These are phyloP conservation scores for Aspergillus sp. DNA, from an alignment of 2,329 filamentous ascomycete genomes.

Conservation along the genomic window DNA sequence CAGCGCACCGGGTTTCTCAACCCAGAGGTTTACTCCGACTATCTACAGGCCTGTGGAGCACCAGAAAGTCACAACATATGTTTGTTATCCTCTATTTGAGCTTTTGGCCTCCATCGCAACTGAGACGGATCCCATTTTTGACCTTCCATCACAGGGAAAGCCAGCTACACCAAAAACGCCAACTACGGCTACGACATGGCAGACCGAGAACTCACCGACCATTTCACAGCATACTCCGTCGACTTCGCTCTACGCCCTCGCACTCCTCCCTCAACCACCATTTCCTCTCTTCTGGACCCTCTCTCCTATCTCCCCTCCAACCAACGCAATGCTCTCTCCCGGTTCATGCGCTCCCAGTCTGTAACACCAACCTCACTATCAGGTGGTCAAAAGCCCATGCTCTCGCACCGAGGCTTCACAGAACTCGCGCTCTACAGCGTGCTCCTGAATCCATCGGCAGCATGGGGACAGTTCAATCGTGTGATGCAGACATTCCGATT, in stretches of 20 bases:
- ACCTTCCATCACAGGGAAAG: neutral
- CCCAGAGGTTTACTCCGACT: conserved; percentile 5
- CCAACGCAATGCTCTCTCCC: neutral
- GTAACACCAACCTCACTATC: neutral
- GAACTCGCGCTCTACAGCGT: neutral
- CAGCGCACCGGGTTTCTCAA: conserved; percentile 3
- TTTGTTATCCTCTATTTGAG: neutral
- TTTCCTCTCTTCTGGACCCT: neutral
- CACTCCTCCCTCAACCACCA: neutral
- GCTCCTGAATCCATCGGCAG: conserved; percentile 3
- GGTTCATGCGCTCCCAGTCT: neutral
- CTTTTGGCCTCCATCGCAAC: neutral
- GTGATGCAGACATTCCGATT: neutral
- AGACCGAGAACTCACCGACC: conserved; percentile 12
- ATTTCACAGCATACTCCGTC: conserved; percentile 11
- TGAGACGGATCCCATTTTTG: neutral
- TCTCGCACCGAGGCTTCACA: conserved; percentile 1
- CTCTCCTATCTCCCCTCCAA: neutral
- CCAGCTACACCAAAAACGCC: neutral
- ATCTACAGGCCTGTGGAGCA: conserved; percentile 9
- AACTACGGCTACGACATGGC: conserved; percentile 9
- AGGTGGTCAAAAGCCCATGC: conserved; percentile 7
- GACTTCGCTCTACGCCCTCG: conserved; percentile 11
- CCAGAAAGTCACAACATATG: conserved; percentile 7
- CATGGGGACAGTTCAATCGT: conserved; percentile 5